Evolutionary conservation across 2,329 filamentous ascomycete genomes (phyloP), one percentile per base, ranked within the genome.

Genomic region (Rutstroemia sp.): DNA sequence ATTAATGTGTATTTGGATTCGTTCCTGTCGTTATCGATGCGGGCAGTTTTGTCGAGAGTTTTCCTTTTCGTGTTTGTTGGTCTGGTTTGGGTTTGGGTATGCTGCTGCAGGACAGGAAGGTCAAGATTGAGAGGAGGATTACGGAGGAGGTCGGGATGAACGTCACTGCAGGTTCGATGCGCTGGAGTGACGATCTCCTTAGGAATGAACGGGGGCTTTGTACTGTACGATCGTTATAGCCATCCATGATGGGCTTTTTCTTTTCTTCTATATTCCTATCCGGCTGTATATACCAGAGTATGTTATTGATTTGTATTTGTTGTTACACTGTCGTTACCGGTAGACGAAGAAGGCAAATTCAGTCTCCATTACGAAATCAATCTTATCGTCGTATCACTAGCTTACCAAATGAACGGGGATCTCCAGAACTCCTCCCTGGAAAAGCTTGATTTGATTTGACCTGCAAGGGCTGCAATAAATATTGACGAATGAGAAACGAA

Each of bases 31-130:
- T 38, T 62, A 4, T 62, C 51, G 5, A 53, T 61, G 5, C 51
- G 54, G 16, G 58, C 60, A 8, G 38, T 63, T 19, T 21, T 61
- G 23, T 62, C 60, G 1, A 30, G 57, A 27, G 42, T 60, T 17
- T 59, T 60, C 46, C 54, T 61, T 23, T 34, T 62, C 6, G 23
- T 57, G 6, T 55, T 60, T 49, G 30, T 58, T n/a, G 16, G 58
- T 16, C 27, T 61, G 9, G 58, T 61, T 23, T 61, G 61, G 30
- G 56, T 19, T 44, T 61, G 12, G 60, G 59, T 10, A 47, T 62
- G 5, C 40, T 60, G 21, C 54, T 50, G 8, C 54, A 25, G 51
- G 27, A 19, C 16, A 40, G 60, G 6, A 51, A 46, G 10, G 23
- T 23, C 40, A 49, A 48, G 4, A 56, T 34, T 42, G 51, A 42